Conservation (phyloP, 306 rosid genomes). For the Lupinus albus region DNA sequence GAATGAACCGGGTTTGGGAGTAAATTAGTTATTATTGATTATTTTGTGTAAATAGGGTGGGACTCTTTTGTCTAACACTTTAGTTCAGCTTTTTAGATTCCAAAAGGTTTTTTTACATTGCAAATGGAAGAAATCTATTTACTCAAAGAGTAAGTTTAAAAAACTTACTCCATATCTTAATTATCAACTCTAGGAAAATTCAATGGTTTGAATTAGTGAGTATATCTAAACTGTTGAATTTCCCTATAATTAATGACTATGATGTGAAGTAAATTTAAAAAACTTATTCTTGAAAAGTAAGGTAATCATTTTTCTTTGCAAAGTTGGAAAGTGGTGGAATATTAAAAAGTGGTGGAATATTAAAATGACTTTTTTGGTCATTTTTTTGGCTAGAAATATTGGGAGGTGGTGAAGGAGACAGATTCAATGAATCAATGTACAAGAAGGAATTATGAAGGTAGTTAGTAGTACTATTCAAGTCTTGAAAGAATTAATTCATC, state of each 20-base stretch:
- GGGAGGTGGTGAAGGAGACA: background rate
- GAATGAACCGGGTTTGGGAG: conserved; percentile 41
- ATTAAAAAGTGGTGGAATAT: background rate
- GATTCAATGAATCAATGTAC: conserved; percentile 37
- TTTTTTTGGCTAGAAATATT: conserved; percentile 36
- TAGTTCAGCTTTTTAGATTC: conserved; percentile 42
- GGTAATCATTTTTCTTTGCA: too few relatives aligned
- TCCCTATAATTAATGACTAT: too few relatives aligned
- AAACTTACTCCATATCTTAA: too few relatives aligned
- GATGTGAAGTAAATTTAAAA: too few relatives aligned
- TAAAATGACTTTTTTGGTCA: conserved; percentile 37
- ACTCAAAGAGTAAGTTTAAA: too few relatives aligned
- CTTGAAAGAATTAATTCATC: conserved; percentile 1
- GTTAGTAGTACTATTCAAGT: conserved; percentile 19
- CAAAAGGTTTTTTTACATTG: conserved; percentile 37
- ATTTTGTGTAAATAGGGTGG: conserved; percentile 71
- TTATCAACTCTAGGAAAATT: too few relatives aligned
- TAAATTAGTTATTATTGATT: background rate
- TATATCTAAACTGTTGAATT: too few relatives aligned
- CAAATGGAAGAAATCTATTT: too few relatives aligned
- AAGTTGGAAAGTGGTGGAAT: too few relatives aligned
- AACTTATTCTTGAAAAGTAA: too few relatives aligned
- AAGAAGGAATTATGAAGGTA: background rate
- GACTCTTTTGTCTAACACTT: conserved; percentile 59
- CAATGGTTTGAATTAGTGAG: too few relatives aligned